These are phyloP conservation scores for Populus tomentosa DNA, from an alignment of 441 rosid genomes.

Conservation along the genomic window DNA sequence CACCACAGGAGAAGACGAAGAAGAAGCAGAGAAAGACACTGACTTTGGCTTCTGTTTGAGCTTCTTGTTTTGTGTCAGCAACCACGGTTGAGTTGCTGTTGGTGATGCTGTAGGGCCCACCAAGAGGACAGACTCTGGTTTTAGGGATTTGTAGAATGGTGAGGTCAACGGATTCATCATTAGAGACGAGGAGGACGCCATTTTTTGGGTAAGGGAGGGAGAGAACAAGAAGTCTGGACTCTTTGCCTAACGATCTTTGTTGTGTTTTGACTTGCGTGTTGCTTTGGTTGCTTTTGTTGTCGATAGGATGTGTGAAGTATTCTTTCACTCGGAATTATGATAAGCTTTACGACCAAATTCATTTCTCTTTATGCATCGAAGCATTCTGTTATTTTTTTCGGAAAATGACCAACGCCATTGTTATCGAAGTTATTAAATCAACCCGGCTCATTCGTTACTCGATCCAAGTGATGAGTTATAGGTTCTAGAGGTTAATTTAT, in stretches of 20 bases:
- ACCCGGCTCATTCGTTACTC: too few species aligned
- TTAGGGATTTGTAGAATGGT: conserved; percentile 30
- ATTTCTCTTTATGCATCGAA: background rate
- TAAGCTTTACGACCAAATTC: background rate
- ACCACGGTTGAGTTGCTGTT: conserved; percentile 17
- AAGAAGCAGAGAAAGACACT: conserved; percentile 15
- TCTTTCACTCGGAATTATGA: background rate
- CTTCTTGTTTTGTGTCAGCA: conserved; percentile 18
- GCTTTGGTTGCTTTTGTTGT: background rate
- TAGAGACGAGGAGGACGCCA: conserved; percentile 34
- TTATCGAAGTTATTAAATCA: too few species aligned
- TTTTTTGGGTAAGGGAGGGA: background rate
- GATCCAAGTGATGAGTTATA: too few species aligned
- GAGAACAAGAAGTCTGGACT: background rate
- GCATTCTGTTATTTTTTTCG: background rate
- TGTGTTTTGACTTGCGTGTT: background rate
- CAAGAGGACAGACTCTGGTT: conserved; percentile 12
- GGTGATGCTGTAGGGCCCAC: conserved; percentile 21
- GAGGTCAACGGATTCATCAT: conserved; percentile 42
- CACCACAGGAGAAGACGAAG: conserved; percentile 36
- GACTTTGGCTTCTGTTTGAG: conserved; percentile 10
- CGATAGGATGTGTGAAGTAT: background rate
- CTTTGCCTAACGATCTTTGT: too few species aligned
- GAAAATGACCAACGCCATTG: background rate
- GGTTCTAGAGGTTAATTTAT: too few species aligned